These are phyloP conservation scores for Meripilus lineatus DNA, from an alignment of 1,284 basidiomycete genomes.

Conservation along the genomic window DNA sequence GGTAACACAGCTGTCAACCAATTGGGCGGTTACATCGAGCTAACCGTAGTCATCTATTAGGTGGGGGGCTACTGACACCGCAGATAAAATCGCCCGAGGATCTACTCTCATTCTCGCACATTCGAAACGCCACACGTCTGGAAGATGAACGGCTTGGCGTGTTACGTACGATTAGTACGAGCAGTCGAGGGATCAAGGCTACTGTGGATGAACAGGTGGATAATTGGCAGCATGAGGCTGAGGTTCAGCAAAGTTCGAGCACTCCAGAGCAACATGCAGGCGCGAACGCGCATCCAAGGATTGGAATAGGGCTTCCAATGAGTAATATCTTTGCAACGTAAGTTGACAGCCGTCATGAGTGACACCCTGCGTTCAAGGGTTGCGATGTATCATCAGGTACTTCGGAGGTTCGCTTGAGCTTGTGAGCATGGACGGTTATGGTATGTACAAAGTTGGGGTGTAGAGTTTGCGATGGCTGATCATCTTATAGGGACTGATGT, in stretches of 20 bases:
- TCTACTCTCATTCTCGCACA: slow-evolving; percentile 79
- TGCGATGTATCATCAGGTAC: slow-evolving; percentile 40
- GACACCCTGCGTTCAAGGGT: neutral
- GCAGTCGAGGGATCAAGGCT: slow-evolving; percentile 59
- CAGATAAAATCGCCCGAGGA: slow-evolving; percentile 61
- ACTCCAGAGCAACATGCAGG: slow-evolving; percentile 41
- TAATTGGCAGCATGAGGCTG: slow-evolving; percentile 35
- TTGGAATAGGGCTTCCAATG: slow-evolving; percentile 82
- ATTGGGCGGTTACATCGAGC: too few relatives aligned
- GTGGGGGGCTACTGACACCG: slow-evolving; percentile 58
- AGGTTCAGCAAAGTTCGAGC: slow-evolving; percentile 6
- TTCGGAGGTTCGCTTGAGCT: slow-evolving; percentile 80
- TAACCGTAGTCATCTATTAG: slow-evolving; percentile 32
- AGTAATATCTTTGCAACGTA: slow-evolving; percentile 82
- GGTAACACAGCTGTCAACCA: too few relatives aligned
- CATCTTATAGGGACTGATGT: slow-evolving; percentile 70
- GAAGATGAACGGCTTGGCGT: slow-evolving; percentile 67
- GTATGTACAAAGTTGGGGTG: slow-evolving; percentile 34
- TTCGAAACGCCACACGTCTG: slow-evolving; percentile 67
- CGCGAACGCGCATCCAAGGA: slow-evolving; percentile 52
- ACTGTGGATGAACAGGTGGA: slow-evolving; percentile 74
- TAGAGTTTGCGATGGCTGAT: neutral
- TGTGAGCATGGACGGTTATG: slow-evolving; percentile 82
- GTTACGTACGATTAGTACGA: slow-evolving; percentile 58
- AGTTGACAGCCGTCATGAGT: slow-evolving; percentile 16